These are phyloP conservation scores for Malassezia globosa DNA, from an alignment of 1,284 basidiomycete genomes.

Conservation along the genomic window DNA sequence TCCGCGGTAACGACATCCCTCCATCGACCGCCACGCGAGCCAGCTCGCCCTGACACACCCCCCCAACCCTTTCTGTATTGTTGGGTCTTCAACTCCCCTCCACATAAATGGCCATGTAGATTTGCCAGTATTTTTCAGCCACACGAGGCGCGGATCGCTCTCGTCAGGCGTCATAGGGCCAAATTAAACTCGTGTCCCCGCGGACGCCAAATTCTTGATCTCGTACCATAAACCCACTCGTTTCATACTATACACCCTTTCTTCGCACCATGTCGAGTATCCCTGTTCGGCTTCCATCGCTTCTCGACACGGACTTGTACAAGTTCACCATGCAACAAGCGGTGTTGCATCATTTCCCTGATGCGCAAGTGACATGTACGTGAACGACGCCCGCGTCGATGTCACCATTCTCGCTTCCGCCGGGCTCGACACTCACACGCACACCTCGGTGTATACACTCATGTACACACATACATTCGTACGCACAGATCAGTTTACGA, in stretches of 20 bases:
- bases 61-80: too few species aligned
- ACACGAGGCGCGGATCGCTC: too few species aligned
- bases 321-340: conserved; percentile 99
- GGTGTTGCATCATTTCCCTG: conserved; percentile 67
- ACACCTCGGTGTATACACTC: too few species aligned
- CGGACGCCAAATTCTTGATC: too few species aligned
- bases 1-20: background rate
- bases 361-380: conserved; percentile 51
- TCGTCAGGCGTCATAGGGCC: too few species aligned
- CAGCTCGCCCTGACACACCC: too few species aligned
- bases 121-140: too few species aligned
- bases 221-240: background rate
- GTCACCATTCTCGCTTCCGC: too few species aligned
- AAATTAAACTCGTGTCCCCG: too few species aligned
- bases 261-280: background rate
- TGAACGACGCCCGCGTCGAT: too few species aligned
- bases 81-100: too few species aligned
- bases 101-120: too few species aligned
- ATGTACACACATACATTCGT: background rate
- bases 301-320: conserved; percentile 92
- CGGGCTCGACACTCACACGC: background rate
- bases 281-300: conserved; percentile 49
- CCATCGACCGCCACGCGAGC: background rate
- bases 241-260: background rate
- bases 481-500: conserved; percentile 70